Base-by-base conservation (phyloP, 1,139 yeast species). In the Saccharomyces uvarum region DNA sequence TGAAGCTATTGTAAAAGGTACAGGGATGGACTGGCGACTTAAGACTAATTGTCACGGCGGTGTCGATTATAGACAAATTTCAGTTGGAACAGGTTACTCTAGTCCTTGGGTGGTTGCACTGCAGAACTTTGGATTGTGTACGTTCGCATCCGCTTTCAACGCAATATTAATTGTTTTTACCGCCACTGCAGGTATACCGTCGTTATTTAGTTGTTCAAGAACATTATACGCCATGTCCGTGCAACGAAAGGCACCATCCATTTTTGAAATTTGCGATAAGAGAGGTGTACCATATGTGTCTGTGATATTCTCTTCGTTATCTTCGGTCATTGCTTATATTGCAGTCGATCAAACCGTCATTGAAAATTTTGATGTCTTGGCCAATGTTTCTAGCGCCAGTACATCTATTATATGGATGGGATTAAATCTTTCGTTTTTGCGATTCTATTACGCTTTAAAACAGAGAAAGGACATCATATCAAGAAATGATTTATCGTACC, bases 401-500 rank as follows among this genome's bases (percentile, higher is more conserved):
- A 88, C 89, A 0, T 77, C 87, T n/a, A 73, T 88, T 46, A 88
- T 86, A 9, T 88, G 96, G 96, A 81, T 83, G 57, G 88, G 93
- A 7, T 83, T 88, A 83, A 84, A 88, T 62, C 71, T 87, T 24
- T 78, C 93, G 0, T 88, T 79, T 64, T 73, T 88, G 32, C 70
- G 96, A 51, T 89, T 87, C 63, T 84, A 79, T 68, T 79, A 78
- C 61, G 96, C 95, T 0, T 72, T 88, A 54, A 76, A 81, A 61
- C 72, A 77, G 53, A 72, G 95, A 55, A 84, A 85, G 0, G 88
- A 83, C 66, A 81, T 83, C 32, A 77, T 83, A 42, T 76, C 78
- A 53, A 71, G 89, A 60, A 78, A 83, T 59, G 86, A 82, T 62
- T 75, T 76, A 50, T 73, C 83, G 13, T 88, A 86, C 66, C 95